phyloP scores from a whole-genome alignment of 1,284 basidiomycete species.

The Sporisorium reilianum region DNA sequence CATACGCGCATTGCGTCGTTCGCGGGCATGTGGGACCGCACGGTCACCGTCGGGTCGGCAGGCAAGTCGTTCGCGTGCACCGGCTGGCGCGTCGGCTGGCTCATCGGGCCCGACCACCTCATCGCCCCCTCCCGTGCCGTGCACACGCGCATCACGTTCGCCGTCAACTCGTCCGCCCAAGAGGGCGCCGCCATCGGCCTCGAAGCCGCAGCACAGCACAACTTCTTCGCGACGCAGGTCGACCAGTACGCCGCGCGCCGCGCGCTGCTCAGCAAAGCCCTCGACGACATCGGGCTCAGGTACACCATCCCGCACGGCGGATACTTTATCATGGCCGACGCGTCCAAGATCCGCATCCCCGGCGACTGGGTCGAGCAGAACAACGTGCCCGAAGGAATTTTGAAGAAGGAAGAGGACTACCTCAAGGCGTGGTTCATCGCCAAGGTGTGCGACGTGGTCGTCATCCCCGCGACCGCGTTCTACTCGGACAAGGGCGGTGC shows the following conservation, averaged over 20 bases:
- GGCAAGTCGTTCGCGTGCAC: slow-evolving; percentile 93
- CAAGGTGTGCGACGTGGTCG: slow-evolving; percentile 64
- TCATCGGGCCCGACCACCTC: slow-evolving; percentile 86
- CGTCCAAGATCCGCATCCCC: slow-evolving; percentile 83
- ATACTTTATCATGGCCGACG: slow-evolving; percentile 75
- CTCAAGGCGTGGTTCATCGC: slow-evolving; percentile 73
- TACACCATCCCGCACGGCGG: slow-evolving; percentile 73
- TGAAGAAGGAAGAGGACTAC: slow-evolving; percentile 88
- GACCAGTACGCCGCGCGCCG: slow-evolving; percentile 86
- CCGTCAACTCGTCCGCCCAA: slow-evolving; percentile 87
- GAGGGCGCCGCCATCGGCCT: slow-evolving; percentile 74
- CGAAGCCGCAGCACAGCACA: slow-evolving; percentile 76
- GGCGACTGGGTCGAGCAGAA: slow-evolving; percentile 84
- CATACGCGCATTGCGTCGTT: slow-evolving; percentile 88
- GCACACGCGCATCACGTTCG: slow-evolving; percentile 93
- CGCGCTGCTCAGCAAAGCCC: slow-evolving; percentile 78
- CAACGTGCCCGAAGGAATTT: slow-evolving; percentile 80
- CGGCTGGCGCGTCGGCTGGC: slow-evolving; percentile 97
- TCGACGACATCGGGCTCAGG: slow-evolving; percentile 85
- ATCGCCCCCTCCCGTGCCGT: slow-evolving; percentile 89
- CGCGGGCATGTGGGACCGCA: slow-evolving; percentile 93
- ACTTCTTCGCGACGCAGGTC: slow-evolving; percentile 84
- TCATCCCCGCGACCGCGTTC: slow-evolving; percentile 66
- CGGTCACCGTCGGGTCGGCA: slow-evolving; percentile 83
- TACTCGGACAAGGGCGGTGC: slow-evolving; percentile 50